A percentile compares a stretch with the other conserved stretches of the same genome.
phyloP scores from a whole-genome alignment of 345 rosid species.

The Sisymbrium altissimum region DNA sequence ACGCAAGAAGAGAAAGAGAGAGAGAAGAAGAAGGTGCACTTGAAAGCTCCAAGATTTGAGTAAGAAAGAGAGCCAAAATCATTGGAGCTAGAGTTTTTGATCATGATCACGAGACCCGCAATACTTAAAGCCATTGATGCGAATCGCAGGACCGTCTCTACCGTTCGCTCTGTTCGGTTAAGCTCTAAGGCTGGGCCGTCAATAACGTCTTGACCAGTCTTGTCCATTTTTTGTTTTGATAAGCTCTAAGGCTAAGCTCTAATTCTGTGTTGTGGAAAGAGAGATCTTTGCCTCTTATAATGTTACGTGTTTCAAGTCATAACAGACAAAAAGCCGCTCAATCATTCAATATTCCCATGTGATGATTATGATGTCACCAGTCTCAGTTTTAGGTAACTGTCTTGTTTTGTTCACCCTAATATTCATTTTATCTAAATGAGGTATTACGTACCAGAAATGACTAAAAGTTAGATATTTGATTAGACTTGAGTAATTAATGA shows the following conservation, averaged over 20 bases:
- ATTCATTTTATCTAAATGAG: background rate
- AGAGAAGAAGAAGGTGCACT: constrained; percentile 32
- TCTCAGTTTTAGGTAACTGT: constrained; percentile 14
- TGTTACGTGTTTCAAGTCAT: background rate
- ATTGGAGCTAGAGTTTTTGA: constrained; percentile 55
- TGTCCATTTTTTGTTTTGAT: too few species aligned
- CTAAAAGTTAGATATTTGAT: background rate
- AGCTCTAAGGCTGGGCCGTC: constrained; percentile 4
- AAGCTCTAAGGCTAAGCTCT: too few species aligned
- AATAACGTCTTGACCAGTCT: background rate
- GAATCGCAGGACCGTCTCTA: constrained; percentile 53
- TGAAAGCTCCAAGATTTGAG: constrained; percentile 77
- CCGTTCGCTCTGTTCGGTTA: constrained; percentile 13
- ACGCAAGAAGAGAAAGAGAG: background rate
- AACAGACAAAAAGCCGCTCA: background rate
- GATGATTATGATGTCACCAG: background rate
- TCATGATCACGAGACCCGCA: constrained; percentile 64
- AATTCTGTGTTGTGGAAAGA: background rate
- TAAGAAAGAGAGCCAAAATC: constrained; percentile 77
- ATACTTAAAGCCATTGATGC: constrained; percentile 59
- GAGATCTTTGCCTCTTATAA: constrained; percentile 11
- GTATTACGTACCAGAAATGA: constrained; percentile 7
- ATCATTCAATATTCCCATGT: constrained; percentile 23
- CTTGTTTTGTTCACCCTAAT: constrained; percentile 3
- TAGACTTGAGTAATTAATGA: background rate